Evolutionary conservation across 2,329 filamentous ascomycete genomes (phyloP).

Genomic region (Endocalyx cinctus): DNA sequence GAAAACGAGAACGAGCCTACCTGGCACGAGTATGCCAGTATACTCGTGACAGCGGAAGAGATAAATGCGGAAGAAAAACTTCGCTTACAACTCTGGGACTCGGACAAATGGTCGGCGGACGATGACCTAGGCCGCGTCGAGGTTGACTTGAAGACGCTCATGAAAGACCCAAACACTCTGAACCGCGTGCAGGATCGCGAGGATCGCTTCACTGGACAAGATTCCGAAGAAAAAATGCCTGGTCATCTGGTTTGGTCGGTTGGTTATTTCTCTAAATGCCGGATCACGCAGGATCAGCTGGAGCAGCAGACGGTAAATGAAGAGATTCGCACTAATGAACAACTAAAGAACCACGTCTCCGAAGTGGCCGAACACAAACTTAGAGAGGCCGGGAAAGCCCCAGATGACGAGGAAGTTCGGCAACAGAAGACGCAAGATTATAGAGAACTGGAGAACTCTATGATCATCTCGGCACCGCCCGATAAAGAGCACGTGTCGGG

Average conservation of each 20-base stretch:
- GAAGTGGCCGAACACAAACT: slow-evolving; percentile 56
- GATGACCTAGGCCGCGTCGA: slow-evolving; percentile 72
- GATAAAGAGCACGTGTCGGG: slow-evolving; percentile 58
- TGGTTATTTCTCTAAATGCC: slow-evolving; percentile 65
- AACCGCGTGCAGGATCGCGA: slow-evolving; percentile 58
- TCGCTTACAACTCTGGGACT: slow-evolving; percentile 70
- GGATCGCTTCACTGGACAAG: slow-evolving; percentile 62
- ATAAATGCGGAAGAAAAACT: slow-evolving; percentile 67
- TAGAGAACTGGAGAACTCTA: slow-evolving; percentile 54
- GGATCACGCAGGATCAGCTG: slow-evolving; percentile 59
- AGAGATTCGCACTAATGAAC: slow-evolving; percentile 50
- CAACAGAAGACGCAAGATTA: slow-evolving; percentile 66
- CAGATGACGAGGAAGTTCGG: slow-evolving; percentile 58
- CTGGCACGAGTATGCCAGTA: slow-evolving; percentile 66
- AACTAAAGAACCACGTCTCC: slow-evolving; percentile 55
- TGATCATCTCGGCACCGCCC: slow-evolving; percentile 65
- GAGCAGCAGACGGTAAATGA: slow-evolving; percentile 55
- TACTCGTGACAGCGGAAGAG: slow-evolving; percentile 68
- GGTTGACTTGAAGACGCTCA: slow-evolving; percentile 60
- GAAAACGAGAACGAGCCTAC: slow-evolving; percentile 60
- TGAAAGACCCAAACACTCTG: slow-evolving; percentile 53
- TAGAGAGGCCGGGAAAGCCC: slow-evolving; percentile 55
- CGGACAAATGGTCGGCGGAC: slow-evolving; percentile 66
- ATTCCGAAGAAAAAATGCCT: slow-evolving; percentile 63
- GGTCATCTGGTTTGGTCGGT: slow-evolving; percentile 66